A percentile compares a stretch with the other conserved stretches of the same genome.
Conservation (phyloP, 257 asterid species). For the Scutellaria baicalensis region DNA sequence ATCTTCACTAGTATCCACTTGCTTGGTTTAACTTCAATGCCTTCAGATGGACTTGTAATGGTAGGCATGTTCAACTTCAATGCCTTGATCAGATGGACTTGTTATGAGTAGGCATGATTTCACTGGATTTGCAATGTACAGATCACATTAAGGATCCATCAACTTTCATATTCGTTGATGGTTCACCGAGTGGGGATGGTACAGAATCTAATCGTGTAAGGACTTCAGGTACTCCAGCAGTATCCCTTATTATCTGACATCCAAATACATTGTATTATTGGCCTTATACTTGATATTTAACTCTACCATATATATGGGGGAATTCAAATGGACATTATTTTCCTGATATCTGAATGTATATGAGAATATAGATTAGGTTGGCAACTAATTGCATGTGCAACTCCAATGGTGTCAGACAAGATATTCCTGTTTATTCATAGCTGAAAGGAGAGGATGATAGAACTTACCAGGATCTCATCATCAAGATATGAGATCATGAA, state of each 20-base stretch:
- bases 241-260: slow-evolving; percentile 60
- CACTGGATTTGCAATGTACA: background rate
- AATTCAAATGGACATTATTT: background rate
- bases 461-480: slow-evolving; percentile 77
- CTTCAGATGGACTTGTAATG: too few relatives aligned
- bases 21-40: background rate
- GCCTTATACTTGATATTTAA: background rate
- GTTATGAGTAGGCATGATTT: background rate
- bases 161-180: slow-evolving; percentile 52
- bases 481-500: slow-evolving; percentile 83
- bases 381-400: background rate
- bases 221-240: slow-evolving; percentile 66
- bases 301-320: too few relatives aligned
- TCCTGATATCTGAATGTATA: background rate
- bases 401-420: background rate
- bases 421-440: background rate
- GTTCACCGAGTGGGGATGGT: slow-evolving; percentile 40
- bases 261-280: background rate
- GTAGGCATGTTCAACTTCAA: background rate
- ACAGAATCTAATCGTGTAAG: slow-evolving; percentile 65
- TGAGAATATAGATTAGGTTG: background rate
- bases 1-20: background rate
- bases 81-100: too few relatives aligned
- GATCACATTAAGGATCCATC: slow-evolving; percentile 8
- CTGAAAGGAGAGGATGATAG: background rate